Base-by-base conservation (phyloP, 768 basidiomycete genomes). In the Phylloporus sp. region DNA sequence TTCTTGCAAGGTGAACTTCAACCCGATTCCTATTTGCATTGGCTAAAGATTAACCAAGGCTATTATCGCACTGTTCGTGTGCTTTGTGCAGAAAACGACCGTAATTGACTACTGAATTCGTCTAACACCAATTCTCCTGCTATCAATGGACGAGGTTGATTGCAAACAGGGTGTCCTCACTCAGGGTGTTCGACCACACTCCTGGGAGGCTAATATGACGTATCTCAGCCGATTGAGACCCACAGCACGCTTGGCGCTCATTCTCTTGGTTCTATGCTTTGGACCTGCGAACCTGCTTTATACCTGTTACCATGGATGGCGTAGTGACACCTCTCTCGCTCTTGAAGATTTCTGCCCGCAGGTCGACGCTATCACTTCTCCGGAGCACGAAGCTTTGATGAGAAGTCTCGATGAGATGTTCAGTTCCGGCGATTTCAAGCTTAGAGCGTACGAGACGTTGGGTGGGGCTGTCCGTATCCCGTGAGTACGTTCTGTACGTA, bases 381-480 rank as follows among this genome's bases (percentile, higher is more conserved):
- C n/a, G n/a, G n/a, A n/a, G n/a, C n/a, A n/a, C n/a, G n/a, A n/a
- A n/a, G n/a, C n/a, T n/a, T n/a, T n/a, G n/a, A n/a, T n/a, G n/a
- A n/a, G n/a, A n/a, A n/a, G n/a, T n/a, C n/a, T n/a, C n/a, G n/a
- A n/a, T n/a, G n/a, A n/a, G n/a, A n/a, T 58, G 20, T 65, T 66
- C 24, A 50, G 32, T 31, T 58, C 61, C 1, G 53, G 34, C 0
- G 56, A 59, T 15, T 72, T 71, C 52, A 64, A 62, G 55, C 45
- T 56, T 6, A 61, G 61, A 40, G 67, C 60, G 16, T 67, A 64
- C 38, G 64, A 67, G 35, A 71, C 59, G 39, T 56, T 73, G 24
- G 63, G 70, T 11, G 73, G 66, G 2, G 71, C 70, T 3, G 65
- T 75, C 6, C 58, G 63, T 29, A 67, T 74, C 16, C 67, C 68